Evolutionary conservation across 495 filamentous ascomycete genomes (phyloP).

Genomic region (Daldinia childiae): DNA sequence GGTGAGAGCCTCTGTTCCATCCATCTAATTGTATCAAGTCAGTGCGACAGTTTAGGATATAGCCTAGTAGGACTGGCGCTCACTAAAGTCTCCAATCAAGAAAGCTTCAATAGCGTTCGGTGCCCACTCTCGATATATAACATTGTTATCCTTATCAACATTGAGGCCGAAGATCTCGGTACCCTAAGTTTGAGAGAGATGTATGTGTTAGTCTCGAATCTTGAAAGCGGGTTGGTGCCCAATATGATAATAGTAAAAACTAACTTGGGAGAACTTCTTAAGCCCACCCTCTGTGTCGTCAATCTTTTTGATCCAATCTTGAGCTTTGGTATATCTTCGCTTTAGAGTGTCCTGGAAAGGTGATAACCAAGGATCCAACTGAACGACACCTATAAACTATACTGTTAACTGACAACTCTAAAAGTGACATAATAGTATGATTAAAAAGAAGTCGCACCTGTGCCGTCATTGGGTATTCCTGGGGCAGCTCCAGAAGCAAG

Average conservation of each 20-base stretch:
- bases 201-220: conserved; percentile 16
- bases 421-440: neutral
- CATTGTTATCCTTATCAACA: conserved; percentile 79
- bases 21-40: conserved; percentile 65
- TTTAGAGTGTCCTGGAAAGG: conserved; percentile 84
- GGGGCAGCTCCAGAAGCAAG: conserved; percentile 47
- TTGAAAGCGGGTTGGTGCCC: neutral
- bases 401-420: conserved; percentile 33
- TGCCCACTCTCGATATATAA: conserved; percentile 95
- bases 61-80: conserved; percentile 16
- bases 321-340: conserved; percentile 79
- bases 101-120: conserved; percentile 84
- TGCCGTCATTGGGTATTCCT: conserved; percentile 58
- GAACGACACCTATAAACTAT: conserved; percentile 72
- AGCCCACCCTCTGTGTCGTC: conserved; percentile 86
- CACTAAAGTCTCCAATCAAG: conserved; percentile 97
- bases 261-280: conserved; percentile 88
- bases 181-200: conserved; percentile 62
- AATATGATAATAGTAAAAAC: conserved; percentile 34
- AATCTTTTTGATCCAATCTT: conserved; percentile 86
- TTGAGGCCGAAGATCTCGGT: conserved; percentile 87
- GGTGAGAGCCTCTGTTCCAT: conserved; percentile 83
- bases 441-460: conserved; percentile 47
- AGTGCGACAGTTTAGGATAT: conserved; percentile 9
- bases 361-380: conserved; percentile 88